Evolutionary conservation across 2,329 filamentous ascomycete genomes (phyloP).

Genomic region (Exophiala aquamarina): DNA sequence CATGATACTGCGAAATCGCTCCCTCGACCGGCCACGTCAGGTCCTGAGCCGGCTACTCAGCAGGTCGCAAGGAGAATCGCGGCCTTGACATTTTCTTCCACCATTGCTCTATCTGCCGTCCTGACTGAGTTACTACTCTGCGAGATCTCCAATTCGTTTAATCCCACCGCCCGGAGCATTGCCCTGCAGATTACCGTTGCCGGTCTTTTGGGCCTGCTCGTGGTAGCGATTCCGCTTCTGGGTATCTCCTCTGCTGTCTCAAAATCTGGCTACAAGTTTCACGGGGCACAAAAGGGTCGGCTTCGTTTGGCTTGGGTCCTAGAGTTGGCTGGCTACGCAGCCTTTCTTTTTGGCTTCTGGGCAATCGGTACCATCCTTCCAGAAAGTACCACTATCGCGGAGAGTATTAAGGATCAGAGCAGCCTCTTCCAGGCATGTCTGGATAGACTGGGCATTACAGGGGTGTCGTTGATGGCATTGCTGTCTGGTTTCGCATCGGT

Average conservation of each 20-base stretch:
- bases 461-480: slow-evolving; percentile 81
- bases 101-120: slow-evolving; percentile 73
- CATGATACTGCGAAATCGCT: slow-evolving; percentile 19
- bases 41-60: slow-evolving; percentile 29
- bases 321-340: slow-evolving; percentile 60
- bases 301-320: slow-evolving; percentile 64
- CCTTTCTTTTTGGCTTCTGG: slow-evolving; percentile 77
- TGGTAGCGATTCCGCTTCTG: slow-evolving; percentile 74
- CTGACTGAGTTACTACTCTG: slow-evolving; percentile 79
- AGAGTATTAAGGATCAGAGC: slow-evolving; percentile 36
- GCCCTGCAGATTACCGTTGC: slow-evolving; percentile 70
- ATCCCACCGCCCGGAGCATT: slow-evolving; percentile 64
- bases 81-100: slow-evolving; percentile 70
- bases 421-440: slow-evolving; percentile 57
- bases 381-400: slow-evolving; percentile 41
- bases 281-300: slow-evolving; percentile 56
- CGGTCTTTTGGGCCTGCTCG: slow-evolving; percentile 68
- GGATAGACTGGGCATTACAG: slow-evolving; percentile 75
- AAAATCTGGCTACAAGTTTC: slow-evolving; percentile 61
- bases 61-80: slow-evolving; percentile 40
- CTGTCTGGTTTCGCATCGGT: slow-evolving; percentile 90
- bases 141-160: slow-evolving; percentile 76
- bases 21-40: slow-evolving; percentile 20
- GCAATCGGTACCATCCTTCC: slow-evolving; percentile 66
- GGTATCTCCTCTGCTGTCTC: slow-evolving; percentile 68